Base-by-base conservation (phyloP, 768 basidiomycete species). In the Kwoniella newhampshirensis region DNA sequence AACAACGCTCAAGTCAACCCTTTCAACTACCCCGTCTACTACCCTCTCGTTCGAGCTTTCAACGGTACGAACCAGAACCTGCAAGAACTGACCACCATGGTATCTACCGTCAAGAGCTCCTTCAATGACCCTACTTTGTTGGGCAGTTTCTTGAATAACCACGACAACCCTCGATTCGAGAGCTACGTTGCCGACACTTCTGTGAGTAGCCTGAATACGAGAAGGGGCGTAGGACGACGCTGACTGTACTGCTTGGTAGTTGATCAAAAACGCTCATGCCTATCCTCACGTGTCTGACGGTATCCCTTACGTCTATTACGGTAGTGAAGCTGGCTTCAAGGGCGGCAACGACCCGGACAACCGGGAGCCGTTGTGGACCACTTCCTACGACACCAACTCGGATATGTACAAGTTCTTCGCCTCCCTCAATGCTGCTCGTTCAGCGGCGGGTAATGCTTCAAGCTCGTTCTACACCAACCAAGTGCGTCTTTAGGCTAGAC, bases 271-370 rank as follows among this genome's bases (percentile, higher is more conserved):
- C 54, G 77, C 76, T 25, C 70, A 76, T 35, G 68, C 77, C 12
- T 78, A 67, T 63, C 68, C 73, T 15, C 73, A 77, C 50, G 70
- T 75, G 28, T 60, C 64, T 35, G 78, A 79, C 54, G 77, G 78
- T 53, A 70, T 78, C 51, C 77, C 78, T 8, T 74, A 73, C 57
- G 66, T 74, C 46, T 79, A 78, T 60, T 77, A 68, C 61, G 67
- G 67, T 40, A 57, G 51, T 37, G 64, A 66, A 41, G 67, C 66
- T 37, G 72, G 73, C 11, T 78, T 75, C 63, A 71, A 55, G 23
- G 76, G 77, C 23, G 77, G 74, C 11, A 54, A 49, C 27, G 75
- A 77, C 54, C 75, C 76, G 3, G 58, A 44, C 32, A 77, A 77
- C 66, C 68, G 77, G 23, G 77, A 77, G 56, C 63, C 73, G 9